Evolutionary conservation across 176 grass and related monocot genomes (phyloP).

Genomic region (Coix lacrymajobi): DNA sequence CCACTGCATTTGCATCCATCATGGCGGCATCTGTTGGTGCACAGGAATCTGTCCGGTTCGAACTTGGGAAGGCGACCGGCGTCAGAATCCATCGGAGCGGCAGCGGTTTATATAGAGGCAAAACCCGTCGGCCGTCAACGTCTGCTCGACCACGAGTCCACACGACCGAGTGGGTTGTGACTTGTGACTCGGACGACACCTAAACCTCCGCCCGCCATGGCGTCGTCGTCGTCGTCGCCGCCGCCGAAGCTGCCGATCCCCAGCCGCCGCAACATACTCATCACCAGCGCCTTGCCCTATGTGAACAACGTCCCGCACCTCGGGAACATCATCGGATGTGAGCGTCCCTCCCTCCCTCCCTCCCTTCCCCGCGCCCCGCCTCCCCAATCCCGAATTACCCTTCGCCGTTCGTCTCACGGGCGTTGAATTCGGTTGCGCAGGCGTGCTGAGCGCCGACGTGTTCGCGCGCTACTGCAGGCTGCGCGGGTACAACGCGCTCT

Average conservation of each 20-base stretch:
- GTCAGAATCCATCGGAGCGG: background rate
- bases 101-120: background rate
- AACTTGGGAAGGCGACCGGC: background rate
- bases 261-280: slow-evolving; percentile 63
- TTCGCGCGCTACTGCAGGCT: slow-evolving; percentile 83
- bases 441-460: slow-evolving; percentile 74
- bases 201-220: slow-evolving; percentile 2
- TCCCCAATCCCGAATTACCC: background rate
- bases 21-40: background rate
- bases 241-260: slow-evolving; percentile 52
- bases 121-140: background rate
- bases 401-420: background rate
- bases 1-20: background rate
- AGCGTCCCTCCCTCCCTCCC: slow-evolving; percentile 5
- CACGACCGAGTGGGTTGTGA: background rate
- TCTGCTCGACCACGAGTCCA: background rate
- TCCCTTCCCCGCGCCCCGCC: background rate
- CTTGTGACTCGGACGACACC: background rate
- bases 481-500: slow-evolving; percentile 68
- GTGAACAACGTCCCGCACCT: slow-evolving; percentile 86
- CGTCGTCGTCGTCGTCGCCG: slow-evolving; percentile 12
- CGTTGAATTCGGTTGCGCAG: slow-evolving; percentile 1
- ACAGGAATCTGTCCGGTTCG: background rate
- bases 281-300: slow-evolving; percentile 72
- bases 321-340: slow-evolving; percentile 77